A percentile compares a stretch with the other conserved stretches of the same genome.
These are phyloP conservation scores for Globisporangium rhizosaccharum DNA, from an alignment of 352 stramenopile genomes.

Conservation along the genomic window DNA sequence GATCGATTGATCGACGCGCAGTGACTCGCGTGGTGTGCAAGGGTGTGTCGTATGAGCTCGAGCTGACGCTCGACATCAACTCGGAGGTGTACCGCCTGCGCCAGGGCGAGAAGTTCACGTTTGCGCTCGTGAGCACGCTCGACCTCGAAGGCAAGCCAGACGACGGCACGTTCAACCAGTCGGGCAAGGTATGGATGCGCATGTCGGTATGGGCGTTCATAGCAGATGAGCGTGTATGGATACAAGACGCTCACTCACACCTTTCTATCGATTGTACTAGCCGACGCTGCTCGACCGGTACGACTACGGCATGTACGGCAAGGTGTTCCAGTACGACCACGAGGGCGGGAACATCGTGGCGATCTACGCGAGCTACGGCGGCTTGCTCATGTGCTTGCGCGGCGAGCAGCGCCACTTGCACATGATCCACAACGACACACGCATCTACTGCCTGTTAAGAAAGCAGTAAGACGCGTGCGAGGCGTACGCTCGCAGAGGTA, in stretches of 20 bases:
- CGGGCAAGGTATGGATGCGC: slow-evolving; percentile 56
- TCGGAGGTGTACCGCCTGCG: slow-evolving; percentile 95
- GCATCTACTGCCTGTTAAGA: slow-evolving; percentile 91
- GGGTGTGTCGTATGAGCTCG: slow-evolving; percentile 96
- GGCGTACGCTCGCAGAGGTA: not conserved
- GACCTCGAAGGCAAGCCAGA: slow-evolving; percentile 96
- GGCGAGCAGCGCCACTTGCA: slow-evolving; percentile 96
- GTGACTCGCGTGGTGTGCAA: slow-evolving; percentile 96
- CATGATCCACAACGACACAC: slow-evolving; percentile 96
- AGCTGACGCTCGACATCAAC: slow-evolving; percentile 97
- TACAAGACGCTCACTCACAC: slow-evolving; percentile 2
- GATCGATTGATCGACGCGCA: slow-evolving; percentile 4
- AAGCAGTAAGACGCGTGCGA: slow-evolving; percentile 56
- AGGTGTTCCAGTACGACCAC: slow-evolving; percentile 97
- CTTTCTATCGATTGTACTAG: slow-evolving; percentile 13
- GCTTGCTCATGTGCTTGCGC: slow-evolving; percentile 96
- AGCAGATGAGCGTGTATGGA: not conserved
- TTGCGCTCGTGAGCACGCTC: slow-evolving; percentile 94
- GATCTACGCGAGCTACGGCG: slow-evolving; percentile 95
- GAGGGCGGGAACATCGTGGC: slow-evolving; percentile 91
- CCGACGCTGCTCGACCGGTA: slow-evolving; percentile 95
- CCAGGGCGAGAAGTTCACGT: slow-evolving; percentile 95
- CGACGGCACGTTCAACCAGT: slow-evolving; percentile 92
- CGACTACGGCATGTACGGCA: slow-evolving; percentile 99
- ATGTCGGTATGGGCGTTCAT: not conserved